phyloP scores from a whole-genome alignment of 768 basidiomycete species.

The Lactifluus echinatus region DNA sequence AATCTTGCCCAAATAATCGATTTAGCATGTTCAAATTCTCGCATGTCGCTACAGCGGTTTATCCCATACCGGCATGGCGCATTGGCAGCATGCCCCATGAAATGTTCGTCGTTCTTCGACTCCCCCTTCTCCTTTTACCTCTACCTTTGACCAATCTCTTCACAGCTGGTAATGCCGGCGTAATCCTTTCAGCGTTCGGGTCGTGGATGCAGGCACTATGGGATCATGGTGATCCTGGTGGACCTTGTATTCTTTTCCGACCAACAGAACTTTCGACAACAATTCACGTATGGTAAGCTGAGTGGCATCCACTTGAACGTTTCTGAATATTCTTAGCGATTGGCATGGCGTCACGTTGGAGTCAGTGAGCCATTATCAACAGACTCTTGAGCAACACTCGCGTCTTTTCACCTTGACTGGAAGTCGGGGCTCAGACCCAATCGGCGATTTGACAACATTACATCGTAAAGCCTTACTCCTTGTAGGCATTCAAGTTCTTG shows the following conservation, averaged over 20 bases:
- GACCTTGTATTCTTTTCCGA: constrained; percentile 15
- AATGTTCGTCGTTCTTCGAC: constrained; percentile 30
- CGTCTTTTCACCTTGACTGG: background rate
- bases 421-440: background rate
- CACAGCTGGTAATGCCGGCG: background rate
- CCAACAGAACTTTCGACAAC: constrained; percentile 9
- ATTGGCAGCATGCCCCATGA: constrained; percentile 38
- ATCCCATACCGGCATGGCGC: constrained; percentile 48
- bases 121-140: background rate
- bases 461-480: constrained; percentile 3
- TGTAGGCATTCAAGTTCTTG: background rate
- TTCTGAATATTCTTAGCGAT: constrained; percentile 10
- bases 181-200: constrained; percentile 3
- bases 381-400: constrained; percentile 6
- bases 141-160: background rate
- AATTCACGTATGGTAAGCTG: constrained; percentile 9
- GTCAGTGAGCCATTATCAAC: background rate
- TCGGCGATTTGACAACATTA: constrained; percentile 8
- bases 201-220: constrained; percentile 20
- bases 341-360: constrained; percentile 11
- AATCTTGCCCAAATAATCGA: constrained; percentile 28
- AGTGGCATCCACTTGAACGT: background rate
- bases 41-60: constrained; percentile 35
- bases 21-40: constrained; percentile 14
- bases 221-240: constrained; percentile 4